phyloP scores from a whole-genome alignment of 2,329 filamentous ascomycete genomes.

The Dactylonectria macrodidyma region DNA sequence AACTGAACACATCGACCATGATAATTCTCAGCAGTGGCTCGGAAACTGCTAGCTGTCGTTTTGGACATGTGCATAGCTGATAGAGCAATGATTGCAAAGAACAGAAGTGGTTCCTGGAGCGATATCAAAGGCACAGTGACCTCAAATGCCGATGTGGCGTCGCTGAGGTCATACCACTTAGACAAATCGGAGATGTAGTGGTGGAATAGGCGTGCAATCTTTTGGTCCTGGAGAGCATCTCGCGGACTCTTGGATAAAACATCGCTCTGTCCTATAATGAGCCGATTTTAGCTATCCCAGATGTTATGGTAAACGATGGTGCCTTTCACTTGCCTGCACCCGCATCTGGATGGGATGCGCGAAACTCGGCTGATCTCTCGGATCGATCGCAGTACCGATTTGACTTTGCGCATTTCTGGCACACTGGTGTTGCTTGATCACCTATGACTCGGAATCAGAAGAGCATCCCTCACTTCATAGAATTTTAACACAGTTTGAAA shows the following conservation, averaged over 20 bases:
- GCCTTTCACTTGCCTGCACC: neutral
- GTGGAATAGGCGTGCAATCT: conserved; percentile 55
- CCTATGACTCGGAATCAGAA: conserved; percentile 46
- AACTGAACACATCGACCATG: conserved; percentile 57
- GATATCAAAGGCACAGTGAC: conserved; percentile 54
- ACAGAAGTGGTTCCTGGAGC: conserved; percentile 57
- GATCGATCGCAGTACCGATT: conserved; percentile 54
- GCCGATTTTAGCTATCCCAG: neutral
- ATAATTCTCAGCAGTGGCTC: conserved; percentile 55
- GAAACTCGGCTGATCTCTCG: conserved; percentile 35
- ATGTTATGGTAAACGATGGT: neutral
- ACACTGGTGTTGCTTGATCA: conserved; percentile 51
- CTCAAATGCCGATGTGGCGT: conserved; percentile 54
- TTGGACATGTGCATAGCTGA: conserved; percentile 59
- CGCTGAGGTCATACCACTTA: conserved; percentile 64
- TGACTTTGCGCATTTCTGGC: conserved; percentile 50
- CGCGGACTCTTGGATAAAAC: conserved; percentile 42
- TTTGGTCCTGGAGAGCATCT: conserved; percentile 48
- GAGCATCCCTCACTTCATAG: neutral
- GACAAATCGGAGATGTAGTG: conserved; percentile 58
- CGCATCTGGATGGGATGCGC: neutral
- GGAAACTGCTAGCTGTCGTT: conserved; percentile 47
- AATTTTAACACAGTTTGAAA: neutral
- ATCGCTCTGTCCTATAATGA: conserved; percentile 26
- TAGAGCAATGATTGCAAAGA: conserved; percentile 61